A percentile compares a stretch with the other conserved stretches of the same genome.
Conservation (phyloP, 352 stramenopile species). For the Elongisporangium senticosum region DNA sequence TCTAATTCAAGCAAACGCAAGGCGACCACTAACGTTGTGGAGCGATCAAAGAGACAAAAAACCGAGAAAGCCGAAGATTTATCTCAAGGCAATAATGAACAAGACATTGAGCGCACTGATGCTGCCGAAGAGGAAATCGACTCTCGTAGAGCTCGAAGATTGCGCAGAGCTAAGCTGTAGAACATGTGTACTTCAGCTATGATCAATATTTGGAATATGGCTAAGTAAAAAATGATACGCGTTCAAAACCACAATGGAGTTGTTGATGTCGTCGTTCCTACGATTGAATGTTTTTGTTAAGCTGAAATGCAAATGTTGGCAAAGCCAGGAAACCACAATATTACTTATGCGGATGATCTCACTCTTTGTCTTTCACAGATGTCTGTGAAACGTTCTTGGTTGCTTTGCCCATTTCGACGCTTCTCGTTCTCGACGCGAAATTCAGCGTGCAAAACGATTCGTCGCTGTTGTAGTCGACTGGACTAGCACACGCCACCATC, state of each 20-base stretch:
- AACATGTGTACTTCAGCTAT: conserved; percentile 2
- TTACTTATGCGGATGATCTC: neutral
- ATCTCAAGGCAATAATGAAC: conserved; percentile 2
- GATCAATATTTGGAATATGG: neutral
- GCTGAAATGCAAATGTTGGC: neutral
- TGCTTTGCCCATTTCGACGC: conserved; percentile 87
- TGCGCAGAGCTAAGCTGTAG: conserved; percentile 16
- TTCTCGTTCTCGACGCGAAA: conserved; percentile 83
- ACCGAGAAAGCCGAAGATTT: conserved; percentile 6
- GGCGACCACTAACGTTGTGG: neutral
- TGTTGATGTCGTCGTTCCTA: neutral
- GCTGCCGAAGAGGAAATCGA: conserved; percentile 24
- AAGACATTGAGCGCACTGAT: neutral
- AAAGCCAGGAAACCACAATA: neutral
- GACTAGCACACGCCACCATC: conserved; percentile 90
- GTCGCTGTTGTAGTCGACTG: conserved; percentile 88
- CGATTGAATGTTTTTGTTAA: neutral
- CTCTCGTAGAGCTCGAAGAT: conserved; percentile 21
- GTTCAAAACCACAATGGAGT: neutral
- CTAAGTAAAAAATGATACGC: neutral
- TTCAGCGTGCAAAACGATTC: conserved; percentile 93
- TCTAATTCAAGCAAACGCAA: neutral
- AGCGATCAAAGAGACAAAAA: neutral
- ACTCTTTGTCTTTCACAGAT: conserved; percentile 17
- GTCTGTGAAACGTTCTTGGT: conserved; percentile 72